Evolutionary conservation across 108 stramenopile species (phyloP), one percentile per base, ranked within the genome.

Genomic region (Nitzschia sp.): DNA sequence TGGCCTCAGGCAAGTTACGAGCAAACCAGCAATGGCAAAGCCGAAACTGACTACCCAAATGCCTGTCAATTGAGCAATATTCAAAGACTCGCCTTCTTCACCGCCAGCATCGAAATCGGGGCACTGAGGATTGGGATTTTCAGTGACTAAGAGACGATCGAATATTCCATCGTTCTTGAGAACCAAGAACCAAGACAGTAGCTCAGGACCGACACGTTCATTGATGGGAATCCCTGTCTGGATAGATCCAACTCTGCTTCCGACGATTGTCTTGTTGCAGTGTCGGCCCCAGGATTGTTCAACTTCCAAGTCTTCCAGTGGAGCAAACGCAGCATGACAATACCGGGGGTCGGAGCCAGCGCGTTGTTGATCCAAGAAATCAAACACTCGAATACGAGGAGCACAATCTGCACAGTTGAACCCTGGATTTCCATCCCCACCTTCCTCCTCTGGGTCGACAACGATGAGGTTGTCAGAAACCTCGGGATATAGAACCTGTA

Each of bases 31-130:
- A 25, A 64, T 34, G 19, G 71, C 71, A 20, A 72, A 72, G 0
- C 71, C 63, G 65, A 72, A 72, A 15, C 59, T 55, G 7, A 72
- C 53, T 1, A 72, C 53, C 71, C 71, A 72, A n/a, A 72, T 65
- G 14, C 71, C 71, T 39, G 38, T 72, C n/a, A 72, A 40, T 61
- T 72, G 71, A 6, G 51, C 12, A 37, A 72, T 65, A 25, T 17
- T 56, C 40, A 72, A 26, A 61, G 46, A 48, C 17, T 17, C 37
- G 6, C 43, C 61, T 62, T 61, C 69, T 14, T 38, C 24, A 39
- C 8, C 43, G 1, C 51, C 62, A 9, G n/a, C 46, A 37, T 26
- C 46, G 21, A 38, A 10, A 9, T 15, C 14, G n/a, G 58, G 42
- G 40, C 71, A 72, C 8, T 48, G 51, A 54, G 20, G 62, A 7